Conservation (phyloP, 768 basidiomycete genomes). For the Calvatia gigantea region DNA sequence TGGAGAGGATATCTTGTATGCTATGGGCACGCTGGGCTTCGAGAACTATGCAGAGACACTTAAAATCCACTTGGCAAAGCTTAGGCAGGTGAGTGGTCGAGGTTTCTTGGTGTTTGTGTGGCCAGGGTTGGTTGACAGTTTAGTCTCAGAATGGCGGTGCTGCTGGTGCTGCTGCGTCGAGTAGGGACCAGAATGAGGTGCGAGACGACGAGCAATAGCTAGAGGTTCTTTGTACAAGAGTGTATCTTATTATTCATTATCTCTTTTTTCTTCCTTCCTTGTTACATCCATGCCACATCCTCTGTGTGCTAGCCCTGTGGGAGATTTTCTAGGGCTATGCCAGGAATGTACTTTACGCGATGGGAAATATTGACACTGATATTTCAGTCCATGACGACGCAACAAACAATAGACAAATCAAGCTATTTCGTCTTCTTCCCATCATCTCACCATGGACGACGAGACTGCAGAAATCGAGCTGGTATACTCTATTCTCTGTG, state of each 20-base stretch:
- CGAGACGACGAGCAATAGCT: conserved; percentile 1
- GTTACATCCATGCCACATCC: no score
- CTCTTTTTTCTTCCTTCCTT: background rate
- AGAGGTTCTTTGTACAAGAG: background rate
- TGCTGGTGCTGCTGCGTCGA: background rate
- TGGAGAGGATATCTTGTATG: conserved; percentile 94
- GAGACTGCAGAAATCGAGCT: conserved; percentile 77
- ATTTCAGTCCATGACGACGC: no score
- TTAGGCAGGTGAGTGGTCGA: conserved; percentile 59
- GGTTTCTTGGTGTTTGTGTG: background rate
- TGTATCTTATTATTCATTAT: background rate
- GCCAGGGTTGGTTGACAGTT: background rate
- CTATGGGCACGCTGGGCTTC: conserved; percentile 91
- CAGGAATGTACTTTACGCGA: no score
- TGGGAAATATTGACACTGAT: no score
- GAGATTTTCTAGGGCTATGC: no score
- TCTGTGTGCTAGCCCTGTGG: no score
- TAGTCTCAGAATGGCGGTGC: conserved; percentile 7
- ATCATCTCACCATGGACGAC: conserved; percentile 40
- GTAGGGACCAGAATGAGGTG: conserved; percentile 1
- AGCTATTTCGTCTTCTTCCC: background rate
- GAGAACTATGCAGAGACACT: conserved; percentile 93
- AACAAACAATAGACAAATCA: no score
- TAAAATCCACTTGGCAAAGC: conserved; percentile 89
- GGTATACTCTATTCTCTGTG: conserved; percentile 27